phyloP scores from a whole-genome alignment of 2,329 filamentous ascomycete genomes.

The Fusarium gaditjirri region DNA sequence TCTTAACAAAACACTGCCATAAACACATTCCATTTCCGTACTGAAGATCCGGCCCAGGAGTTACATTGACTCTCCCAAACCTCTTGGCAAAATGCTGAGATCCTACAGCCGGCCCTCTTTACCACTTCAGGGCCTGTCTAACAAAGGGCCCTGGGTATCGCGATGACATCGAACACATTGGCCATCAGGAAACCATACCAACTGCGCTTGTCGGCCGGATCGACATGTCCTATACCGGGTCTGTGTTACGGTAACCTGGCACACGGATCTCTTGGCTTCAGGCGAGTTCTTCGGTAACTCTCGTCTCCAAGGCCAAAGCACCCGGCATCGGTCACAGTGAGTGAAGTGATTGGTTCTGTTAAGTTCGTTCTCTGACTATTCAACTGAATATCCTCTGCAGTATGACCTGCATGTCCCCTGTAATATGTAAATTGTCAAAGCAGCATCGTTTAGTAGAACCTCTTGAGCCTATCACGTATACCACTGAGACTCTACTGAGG shows the following conservation, averaged over 20 bases:
- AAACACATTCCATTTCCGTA: neutral
- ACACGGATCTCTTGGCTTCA: slow-evolving; percentile 3
- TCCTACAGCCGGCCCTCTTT: neutral
- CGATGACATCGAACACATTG: neutral
- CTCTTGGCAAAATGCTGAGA: neutral
- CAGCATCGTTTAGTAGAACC: neutral
- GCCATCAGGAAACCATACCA: neutral
- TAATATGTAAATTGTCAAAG: neutral
- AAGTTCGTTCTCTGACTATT: neutral
- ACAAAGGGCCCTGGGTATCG: neutral
- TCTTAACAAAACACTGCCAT: neutral
- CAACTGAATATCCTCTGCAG: neutral
- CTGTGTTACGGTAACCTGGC: neutral
- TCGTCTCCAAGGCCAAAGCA: neutral
- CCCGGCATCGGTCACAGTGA: neutral
- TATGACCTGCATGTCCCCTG: neutral
- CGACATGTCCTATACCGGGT: neutral
- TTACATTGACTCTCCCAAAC: neutral
- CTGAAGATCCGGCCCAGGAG: neutral
- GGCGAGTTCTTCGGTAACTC: neutral
- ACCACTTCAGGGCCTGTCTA: neutral
- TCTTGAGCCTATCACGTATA: neutral
- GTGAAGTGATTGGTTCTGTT: neutral
- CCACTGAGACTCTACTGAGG: neutral
- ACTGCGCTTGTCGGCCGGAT: neutral